phyloP scores from a whole-genome alignment of 441 rosid genomes.

The Erodium moschatum region DNA sequence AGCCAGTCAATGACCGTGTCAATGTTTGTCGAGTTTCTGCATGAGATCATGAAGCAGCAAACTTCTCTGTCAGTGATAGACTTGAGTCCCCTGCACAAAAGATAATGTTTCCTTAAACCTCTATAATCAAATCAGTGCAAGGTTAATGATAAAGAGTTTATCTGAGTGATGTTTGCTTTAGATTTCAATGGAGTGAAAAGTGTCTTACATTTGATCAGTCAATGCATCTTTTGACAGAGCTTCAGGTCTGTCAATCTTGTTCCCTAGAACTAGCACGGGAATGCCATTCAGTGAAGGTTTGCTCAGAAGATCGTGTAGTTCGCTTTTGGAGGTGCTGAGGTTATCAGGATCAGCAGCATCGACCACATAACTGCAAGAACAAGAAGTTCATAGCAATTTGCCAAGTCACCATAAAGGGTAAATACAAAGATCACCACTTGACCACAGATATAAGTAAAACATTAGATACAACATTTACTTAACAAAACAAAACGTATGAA shows the following conservation, averaged over 20 bases:
- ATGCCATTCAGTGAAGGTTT: conserved; percentile 57
- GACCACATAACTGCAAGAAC: conserved; percentile 48
- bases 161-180: neutral
- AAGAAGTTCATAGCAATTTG: too few species aligned
- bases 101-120: neutral
- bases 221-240: conserved; percentile 52
- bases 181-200: neutral
- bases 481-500: too few species aligned
- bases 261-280: conserved; percentile 59
- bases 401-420: neutral
- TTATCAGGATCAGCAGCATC: conserved; percentile 70
- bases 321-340: conserved; percentile 49
- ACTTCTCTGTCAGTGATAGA: conserved; percentile 55
- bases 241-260: conserved; percentile 65
- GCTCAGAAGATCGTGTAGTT: conserved; percentile 62
- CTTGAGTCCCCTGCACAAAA: conserved; percentile 45
- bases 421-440: neutral
- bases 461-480: too few species aligned
- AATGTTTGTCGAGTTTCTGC: conserved; percentile 68
- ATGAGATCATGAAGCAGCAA: conserved; percentile 63
- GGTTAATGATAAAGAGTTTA: neutral
- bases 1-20: conserved; percentile 68
- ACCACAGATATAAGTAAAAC: neutral
- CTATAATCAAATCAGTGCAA: neutral
- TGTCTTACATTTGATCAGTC: conserved; percentile 53